Evolutionary conservation across 2,329 filamentous ascomycete genomes (phyloP), one percentile per base, ranked within the genome.

Genomic region (Nemania serpens): DNA sequence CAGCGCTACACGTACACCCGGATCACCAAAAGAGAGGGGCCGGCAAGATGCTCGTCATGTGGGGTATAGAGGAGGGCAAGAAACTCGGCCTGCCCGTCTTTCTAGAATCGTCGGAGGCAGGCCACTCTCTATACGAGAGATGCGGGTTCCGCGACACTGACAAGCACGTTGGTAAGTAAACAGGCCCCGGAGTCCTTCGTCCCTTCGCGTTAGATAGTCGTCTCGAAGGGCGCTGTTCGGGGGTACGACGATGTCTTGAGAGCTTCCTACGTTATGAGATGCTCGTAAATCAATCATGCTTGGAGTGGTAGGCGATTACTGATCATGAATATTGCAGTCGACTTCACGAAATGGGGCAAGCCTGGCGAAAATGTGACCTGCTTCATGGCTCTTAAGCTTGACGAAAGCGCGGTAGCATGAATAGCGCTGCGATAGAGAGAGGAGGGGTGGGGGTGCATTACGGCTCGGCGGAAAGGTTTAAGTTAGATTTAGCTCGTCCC

Each of bases 21-120:
- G 71, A 76, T 12, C 75, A 78, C 50, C 74, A 77, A 50, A 63
- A 74, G 7, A 75, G 76, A n/a, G 78, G 77, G 1, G 77, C 77
- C 1, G 77, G 72, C 2, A 68, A 69, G 6, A 70, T 77, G 68
- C 68, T 80, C 36, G 65, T 78, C n/a, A 68, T 71, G 57, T 76
- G 73, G 71, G 75, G 74, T 0, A 66, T 77, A 12, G 75, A 78
- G 37, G 67, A 77, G 25, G 74, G 76, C 2, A 72, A 74, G 56
- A 68, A 64, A 20, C 69, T 73, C 20, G 70, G 72, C 5, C 55
- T 78, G 11, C 68, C 71, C 2, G 72, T 70, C 0, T 79, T 75
- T 50, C 69, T 81, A 2, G 74, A 79, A 66, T 73, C 78, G 7
- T 75, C 73, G 7, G 64, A 67, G 34, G 70, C 65, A 2, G 78